Evolutionary conservation across 805 yeast genomes (phyloP), one percentile per base, ranked within the genome.

Genomic region (Blastobotrys peoriensis): DNA sequence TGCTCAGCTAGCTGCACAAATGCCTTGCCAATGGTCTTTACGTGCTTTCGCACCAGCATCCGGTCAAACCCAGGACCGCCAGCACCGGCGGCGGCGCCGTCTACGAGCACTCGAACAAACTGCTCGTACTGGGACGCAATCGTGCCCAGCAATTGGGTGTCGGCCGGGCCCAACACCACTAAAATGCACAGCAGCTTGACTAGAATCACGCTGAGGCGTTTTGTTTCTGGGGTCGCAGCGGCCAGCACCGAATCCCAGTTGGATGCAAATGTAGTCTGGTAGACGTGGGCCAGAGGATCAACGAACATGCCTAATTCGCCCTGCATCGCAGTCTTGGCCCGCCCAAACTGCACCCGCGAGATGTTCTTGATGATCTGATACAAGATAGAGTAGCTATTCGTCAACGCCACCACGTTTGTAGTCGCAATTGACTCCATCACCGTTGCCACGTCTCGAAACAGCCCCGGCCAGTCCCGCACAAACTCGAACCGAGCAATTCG

Each of bases 391-490:
- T 88, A 68, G 9, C 78, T 55, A 56, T 87, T 86, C 58, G 78
- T 78, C 6, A 83, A 64, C 34, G 77, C 71, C 3, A 40, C 41
- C 23, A 49, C 41, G 34, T 78, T 61, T 49, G 78, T 74, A 20
- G 65, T 68, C 36, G 64, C 62, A 10, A 70, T 69, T 15, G 71
- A 71, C 9, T 68, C 63, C 45, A 66, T 46, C 8, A 52, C 23
- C 2, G 45, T 40, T 23, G 52, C 45, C 10, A 65, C 69, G 10
- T 80, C 81, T 45, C 84, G 89, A 57, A 93, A 83, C 16, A 93
- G 59, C 2, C 73, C 63, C 0, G 94, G 88, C 97, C 97, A 93
- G 38, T 82, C 88, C 1, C 67, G 62, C 0, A 98, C 97, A 59
- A 86, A 93, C 56, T 93, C 98, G 45, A 78, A 69, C 41, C 97